Evolutionary conservation across 2,329 filamentous ascomycete genomes (phyloP).

Genomic region (Colletotrichum gloeosporioides): DNA sequence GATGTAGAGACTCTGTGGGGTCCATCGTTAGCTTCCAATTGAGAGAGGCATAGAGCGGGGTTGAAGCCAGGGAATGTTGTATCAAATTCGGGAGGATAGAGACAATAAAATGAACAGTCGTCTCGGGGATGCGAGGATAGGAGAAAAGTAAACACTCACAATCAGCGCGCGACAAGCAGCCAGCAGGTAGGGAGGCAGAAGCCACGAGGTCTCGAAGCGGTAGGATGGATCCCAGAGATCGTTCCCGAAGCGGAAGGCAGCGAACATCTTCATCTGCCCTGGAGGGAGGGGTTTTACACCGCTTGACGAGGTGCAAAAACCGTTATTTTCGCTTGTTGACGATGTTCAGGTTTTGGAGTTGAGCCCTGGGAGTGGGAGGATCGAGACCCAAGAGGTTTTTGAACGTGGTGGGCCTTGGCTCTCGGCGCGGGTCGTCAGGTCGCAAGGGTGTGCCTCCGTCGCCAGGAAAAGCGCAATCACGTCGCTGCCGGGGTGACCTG

Average conservation of each 20-base stretch:
- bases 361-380: not conserved
- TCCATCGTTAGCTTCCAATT: not conserved
- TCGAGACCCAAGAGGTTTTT: conserved; percentile 14
- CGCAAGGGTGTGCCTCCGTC: conserved; percentile 6
- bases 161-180: conserved; percentile 61
- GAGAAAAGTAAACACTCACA: conserved; percentile 39
- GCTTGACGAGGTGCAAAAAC: not conserved
- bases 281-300: not conserved
- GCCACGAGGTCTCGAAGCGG: conserved; percentile 82
- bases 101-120: not conserved
- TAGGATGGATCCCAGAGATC: conserved; percentile 60
- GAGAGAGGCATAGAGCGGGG: not conserved
- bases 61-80: not conserved
- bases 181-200: conserved; percentile 70
- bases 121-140: not conserved
- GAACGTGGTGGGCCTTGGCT: conserved; percentile 7
- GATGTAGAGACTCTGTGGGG: conserved; percentile 64
- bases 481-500: conserved; percentile 1
- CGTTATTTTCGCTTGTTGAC: not conserved
- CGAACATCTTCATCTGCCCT: conserved; percentile 18
- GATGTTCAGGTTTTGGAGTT: conserved; percentile 21
- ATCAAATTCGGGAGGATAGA: not conserved
- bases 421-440: conserved; percentile 4
- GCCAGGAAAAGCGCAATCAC: conserved; percentile 5
- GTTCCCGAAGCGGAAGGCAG: conserved; percentile 43